Base-by-base conservation (phyloP, 1,284 basidiomycete species). In the Phellinidium pouzarii region DNA sequence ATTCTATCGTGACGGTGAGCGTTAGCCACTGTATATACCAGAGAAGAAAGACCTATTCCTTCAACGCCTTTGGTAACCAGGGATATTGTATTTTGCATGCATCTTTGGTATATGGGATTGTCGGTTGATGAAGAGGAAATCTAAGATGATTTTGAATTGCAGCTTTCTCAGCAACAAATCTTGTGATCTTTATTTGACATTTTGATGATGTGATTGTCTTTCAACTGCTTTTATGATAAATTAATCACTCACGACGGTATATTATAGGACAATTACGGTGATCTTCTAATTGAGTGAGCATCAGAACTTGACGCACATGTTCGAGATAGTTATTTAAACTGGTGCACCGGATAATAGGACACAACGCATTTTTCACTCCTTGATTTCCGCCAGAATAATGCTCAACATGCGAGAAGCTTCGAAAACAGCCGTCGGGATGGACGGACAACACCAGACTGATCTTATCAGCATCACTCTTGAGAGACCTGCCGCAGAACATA, bases 1-100 rank as follows among this genome's bases (percentile, higher is more conserved):
- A 20, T 27, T 49, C 36, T 49, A 49, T 40, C 22, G n/a, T 14
- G 47, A 49, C 25, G 47, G 47, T 49, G 25, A 29, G 47, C 20
- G 9, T 46, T 2, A 37, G 8, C n/a, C 4, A 19, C 14, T 12
- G 36, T 26, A 22, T 41, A 17, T 40, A 3, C 12, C 22, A 19
- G 2, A 8, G n/a, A 49, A 20, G 4, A 14, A 11, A 14, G 4
- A 40, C 17, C 20, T 3, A 17, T 4, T 19, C 6, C 14, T 3
- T 34, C 11, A 7, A 34, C 7, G 9, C 31, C 3, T 34, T 34
- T 8, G 7, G 2, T 26, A 11, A 12, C 4, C n/a, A 49, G 47
- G 47, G 4, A 4, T 49, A 9, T 20, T 49, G 17, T 41, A 49
- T 25, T 41, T 49, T 23, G 19, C 40, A 11, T 36, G 34, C 2